Percentiles rank a stretch among this genome's conserved stretches.
Evolutionary conservation across 352 stramenopile genomes (phyloP).

Genomic region (Nothophytophthora sp.): DNA sequence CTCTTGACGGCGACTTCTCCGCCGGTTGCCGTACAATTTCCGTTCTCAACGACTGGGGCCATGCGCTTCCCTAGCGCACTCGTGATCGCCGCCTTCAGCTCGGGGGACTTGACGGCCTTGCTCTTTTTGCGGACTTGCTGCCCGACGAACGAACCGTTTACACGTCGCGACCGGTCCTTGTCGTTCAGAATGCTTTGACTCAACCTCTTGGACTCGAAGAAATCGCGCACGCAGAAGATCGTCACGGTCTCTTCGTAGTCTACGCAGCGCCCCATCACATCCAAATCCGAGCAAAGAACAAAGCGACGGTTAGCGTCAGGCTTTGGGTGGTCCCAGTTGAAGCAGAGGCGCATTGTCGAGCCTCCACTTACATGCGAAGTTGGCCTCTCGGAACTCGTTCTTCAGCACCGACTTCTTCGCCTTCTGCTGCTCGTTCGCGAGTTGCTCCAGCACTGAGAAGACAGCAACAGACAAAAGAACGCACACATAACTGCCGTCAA

Average conservation of each 20-base stretch:
- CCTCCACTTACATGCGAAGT: slow-evolving; percentile 60
- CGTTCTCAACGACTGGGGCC: slow-evolving; percentile 12
- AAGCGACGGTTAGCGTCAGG: slow-evolving; percentile 2
- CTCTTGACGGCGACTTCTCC: neutral
- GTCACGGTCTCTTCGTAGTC: slow-evolving; percentile 82
- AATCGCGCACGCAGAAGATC: slow-evolving; percentile 74
- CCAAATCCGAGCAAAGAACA: neutral
- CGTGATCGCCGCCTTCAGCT: slow-evolving; percentile 46
- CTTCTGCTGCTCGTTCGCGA: slow-evolving; percentile 2
- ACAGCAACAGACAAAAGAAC: no score
- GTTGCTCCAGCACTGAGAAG: neutral
- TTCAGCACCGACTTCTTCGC: slow-evolving; percentile 62
- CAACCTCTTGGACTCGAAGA: slow-evolving; percentile 71
- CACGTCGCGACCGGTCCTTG: slow-evolving; percentile 59
- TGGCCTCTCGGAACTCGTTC: slow-evolving; percentile 79
- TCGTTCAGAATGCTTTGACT: slow-evolving; percentile 78
- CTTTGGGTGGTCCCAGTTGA: no score
- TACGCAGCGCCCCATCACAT: slow-evolving; percentile 8
- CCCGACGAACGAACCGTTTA: slow-evolving; percentile 38
- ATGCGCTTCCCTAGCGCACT: slow-evolving; percentile 41
- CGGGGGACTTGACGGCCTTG: slow-evolving; percentile 9
- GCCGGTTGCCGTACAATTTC: no score
- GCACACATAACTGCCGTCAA: no score
- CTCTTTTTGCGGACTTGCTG: slow-evolving; percentile 34
- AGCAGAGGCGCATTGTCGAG: neutral